phyloP scores from a whole-genome alignment of 2,329 filamentous ascomycete species.

The Fulvia fulva region DNA sequence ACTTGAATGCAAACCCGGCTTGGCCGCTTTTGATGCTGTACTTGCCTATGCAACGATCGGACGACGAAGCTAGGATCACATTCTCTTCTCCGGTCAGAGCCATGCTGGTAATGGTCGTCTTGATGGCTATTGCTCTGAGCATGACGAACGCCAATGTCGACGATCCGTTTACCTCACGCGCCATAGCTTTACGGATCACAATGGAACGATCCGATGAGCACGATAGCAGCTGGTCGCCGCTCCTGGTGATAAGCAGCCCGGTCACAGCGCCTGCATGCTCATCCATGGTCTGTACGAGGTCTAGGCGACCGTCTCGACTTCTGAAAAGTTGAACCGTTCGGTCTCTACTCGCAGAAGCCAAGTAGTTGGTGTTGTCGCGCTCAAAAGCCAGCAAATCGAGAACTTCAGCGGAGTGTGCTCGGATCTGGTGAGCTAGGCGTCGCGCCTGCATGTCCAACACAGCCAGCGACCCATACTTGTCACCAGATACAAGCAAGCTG shows the following conservation, averaged over 20 bases:
- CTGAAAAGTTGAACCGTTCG: constrained; percentile 88
- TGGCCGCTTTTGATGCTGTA: constrained; percentile 56
- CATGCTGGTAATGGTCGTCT: constrained; percentile 84
- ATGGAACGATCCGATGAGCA: constrained; percentile 85
- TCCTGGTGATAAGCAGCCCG: constrained; percentile 68
- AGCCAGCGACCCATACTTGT: constrained; percentile 75
- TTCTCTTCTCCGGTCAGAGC: constrained; percentile 60
- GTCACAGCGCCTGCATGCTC: constrained; percentile 87
- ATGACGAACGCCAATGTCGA: constrained; percentile 72
- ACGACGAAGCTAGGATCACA: constrained; percentile 55
- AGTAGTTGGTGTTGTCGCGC: constrained; percentile 56
- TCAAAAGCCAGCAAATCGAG: constrained; percentile 74
- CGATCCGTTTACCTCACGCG: constrained; percentile 56
- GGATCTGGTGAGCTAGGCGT: constrained; percentile 64
- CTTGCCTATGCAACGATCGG: constrained; percentile 61
- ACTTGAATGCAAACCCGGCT: constrained; percentile 70
- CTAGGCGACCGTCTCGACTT: constrained; percentile 46
- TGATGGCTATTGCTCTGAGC: constrained; percentile 72
- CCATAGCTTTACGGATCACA: constrained; percentile 73
- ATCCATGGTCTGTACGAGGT: constrained; percentile 83
- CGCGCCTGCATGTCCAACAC: constrained; percentile 57
- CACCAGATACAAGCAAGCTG: constrained; percentile 71
- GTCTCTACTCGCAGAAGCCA: constrained; percentile 83
- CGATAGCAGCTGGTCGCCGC: constrained; percentile 67
- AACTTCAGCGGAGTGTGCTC: constrained; percentile 82